Evolutionary conservation across 2,329 filamentous ascomycete genomes (phyloP), one percentile per base, ranked within the genome.

Genomic region (Hypoxylon sp.): DNA sequence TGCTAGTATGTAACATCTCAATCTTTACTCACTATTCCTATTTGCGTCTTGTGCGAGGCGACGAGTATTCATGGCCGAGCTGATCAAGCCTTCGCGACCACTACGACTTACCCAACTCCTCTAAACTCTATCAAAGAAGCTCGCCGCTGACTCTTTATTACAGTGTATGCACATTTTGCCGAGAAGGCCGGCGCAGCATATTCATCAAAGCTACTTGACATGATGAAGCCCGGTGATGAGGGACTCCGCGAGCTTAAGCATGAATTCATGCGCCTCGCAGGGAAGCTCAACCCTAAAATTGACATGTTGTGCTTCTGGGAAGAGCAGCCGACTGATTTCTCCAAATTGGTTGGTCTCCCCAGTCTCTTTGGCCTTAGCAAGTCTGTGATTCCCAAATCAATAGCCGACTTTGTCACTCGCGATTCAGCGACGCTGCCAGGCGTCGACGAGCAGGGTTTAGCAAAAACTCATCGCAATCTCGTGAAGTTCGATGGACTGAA

Each of bases 401-500:
- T 66, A 21, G 69, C 69, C 3, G 69, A 74, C 11, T 73, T 75
- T 25, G 73, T 76, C 1, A 72, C 64, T 0, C 60, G 64, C 32
- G 70, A 75, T n/a, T 75, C 73, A 0, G 72, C 73, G 6, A 72
- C 66, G 0, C 57, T 75, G 4, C 67, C 65, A 0, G 72, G 72
- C 4, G 66, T 70, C 30, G 67, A 71, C 4, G 58, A 65, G 3
- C 57, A 69, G 32, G 73, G 71, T 0, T 46, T 75, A 5, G 71
- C 69, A 1, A 63, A 64, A 19, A 71, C 69, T 15, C 73, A 76
- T 42, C 64, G 73, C 17, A 68, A 73, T 36, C 63, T 75, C 3
- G 72, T 75, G 54, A 75, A 74, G 42, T 75, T 75, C 12, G 68
- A 73, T 7, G 70, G 71, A 26, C 67, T 69, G 7, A 75, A 73